A percentile compares a stretch with the other conserved stretches of the same genome.
Conservation (phyloP, 257 asterid genomes). For the Coffea canephora region DNA sequence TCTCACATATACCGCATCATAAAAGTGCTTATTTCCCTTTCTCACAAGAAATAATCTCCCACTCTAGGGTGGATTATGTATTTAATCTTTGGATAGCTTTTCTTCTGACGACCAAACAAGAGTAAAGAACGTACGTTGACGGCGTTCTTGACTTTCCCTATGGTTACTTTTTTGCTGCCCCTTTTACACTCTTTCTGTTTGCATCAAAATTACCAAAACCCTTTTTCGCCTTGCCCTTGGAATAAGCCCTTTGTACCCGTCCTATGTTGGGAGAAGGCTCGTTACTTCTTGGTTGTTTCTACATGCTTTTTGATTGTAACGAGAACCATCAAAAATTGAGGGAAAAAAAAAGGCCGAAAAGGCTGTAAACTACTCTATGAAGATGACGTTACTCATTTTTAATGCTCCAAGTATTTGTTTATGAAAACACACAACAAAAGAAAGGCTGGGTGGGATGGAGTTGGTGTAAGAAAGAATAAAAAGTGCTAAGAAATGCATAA, state of each 20-base stretch:
- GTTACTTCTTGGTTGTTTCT: conserved; percentile 3
- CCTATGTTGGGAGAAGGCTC: conserved; percentile 11
- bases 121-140: no score
- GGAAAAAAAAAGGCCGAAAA: neutral
- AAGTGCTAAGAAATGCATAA: conserved; percentile 21
- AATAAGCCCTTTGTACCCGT: conserved; percentile 1
- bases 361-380: neutral
- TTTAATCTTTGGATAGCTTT: neutral
- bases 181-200: conserved; percentile 51
- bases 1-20: no score
- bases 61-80: no score
- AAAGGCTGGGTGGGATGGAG: neutral
- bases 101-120: neutral
- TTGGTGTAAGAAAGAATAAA: neutral
- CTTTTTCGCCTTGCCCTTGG: conserved; percentile 10
- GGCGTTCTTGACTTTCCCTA: conserved; percentile 1
- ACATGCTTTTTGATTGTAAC: neutral
- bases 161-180: conserved; percentile 36
- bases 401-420: neutral
- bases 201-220: conserved; percentile 40
- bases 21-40: no score
- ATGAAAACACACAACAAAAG: neutral
- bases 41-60: no score
- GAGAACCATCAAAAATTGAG: neutral
- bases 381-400: neutral